phyloP scores from a whole-genome alignment of 1,284 basidiomycete genomes.

The Rugosomyces carneus region DNA sequence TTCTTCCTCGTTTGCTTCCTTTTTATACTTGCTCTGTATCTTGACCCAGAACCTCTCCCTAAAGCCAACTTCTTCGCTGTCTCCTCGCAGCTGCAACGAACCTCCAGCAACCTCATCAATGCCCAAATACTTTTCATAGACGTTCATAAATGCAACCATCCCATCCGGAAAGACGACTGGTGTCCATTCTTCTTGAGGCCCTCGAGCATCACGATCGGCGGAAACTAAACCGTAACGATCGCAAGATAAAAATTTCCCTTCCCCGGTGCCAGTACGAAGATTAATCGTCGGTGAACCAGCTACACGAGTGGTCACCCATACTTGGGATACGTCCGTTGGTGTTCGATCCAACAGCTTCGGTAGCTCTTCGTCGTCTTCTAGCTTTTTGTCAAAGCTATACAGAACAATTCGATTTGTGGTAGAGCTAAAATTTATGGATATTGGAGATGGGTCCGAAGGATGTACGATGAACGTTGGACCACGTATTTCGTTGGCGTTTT shows the following conservation, averaged over 20 bases:
- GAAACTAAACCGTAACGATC: slow-evolving; percentile 78
- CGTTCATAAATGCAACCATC: slow-evolving; percentile 79
- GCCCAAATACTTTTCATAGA: slow-evolving; percentile 78
- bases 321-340: slow-evolving; percentile 76
- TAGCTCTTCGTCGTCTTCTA: slow-evolving; percentile 36
- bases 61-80: slow-evolving; percentile 78
- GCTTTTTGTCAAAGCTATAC: slow-evolving; percentile 57
- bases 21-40: slow-evolving; percentile 86
- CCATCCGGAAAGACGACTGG: slow-evolving; percentile 70
- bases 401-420: slow-evolving; percentile 68
- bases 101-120: slow-evolving; percentile 84
- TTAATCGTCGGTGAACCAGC: slow-evolving; percentile 78
- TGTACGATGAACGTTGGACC: slow-evolving; percentile 80
- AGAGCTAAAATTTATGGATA: slow-evolving; percentile 73
- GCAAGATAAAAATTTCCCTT: slow-evolving; percentile 82
- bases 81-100: slow-evolving; percentile 68
- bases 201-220: slow-evolving; percentile 77
- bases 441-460: slow-evolving; percentile 66
- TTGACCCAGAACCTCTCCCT: slow-evolving; percentile 82
- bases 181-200: slow-evolving; percentile 85
- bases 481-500: slow-evolving; percentile 65
- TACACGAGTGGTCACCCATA: slow-evolving; percentile 83
- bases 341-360: slow-evolving; percentile 50
- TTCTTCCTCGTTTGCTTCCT: slow-evolving; percentile 79
- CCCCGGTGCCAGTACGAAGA: slow-evolving; percentile 74